A percentile compares a stretch with the other conserved stretches of the same genome.
phyloP scores from a whole-genome alignment of 1,284 basidiomycete genomes.

The Pseudozyma hubeiensis region DNA sequence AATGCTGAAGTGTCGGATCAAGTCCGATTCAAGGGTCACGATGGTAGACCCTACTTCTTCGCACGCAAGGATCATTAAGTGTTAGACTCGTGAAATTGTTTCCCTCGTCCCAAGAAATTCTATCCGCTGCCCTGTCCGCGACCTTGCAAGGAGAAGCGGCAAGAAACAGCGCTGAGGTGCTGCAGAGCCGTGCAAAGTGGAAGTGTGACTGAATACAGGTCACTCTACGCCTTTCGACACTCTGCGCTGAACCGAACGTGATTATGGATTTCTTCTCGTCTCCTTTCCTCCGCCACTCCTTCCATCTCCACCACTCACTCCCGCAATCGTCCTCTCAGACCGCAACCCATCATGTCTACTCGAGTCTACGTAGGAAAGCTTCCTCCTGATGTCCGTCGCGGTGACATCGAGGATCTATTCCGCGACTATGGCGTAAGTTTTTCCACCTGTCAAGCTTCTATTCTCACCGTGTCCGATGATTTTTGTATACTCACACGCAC shows the following conservation, averaged over 20 bases:
- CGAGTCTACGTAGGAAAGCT: slow-evolving; percentile 66
- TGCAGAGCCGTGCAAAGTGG: no score
- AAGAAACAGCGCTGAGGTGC: no score
- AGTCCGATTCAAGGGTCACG: slow-evolving; percentile 3
- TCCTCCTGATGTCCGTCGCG: slow-evolving; percentile 56
- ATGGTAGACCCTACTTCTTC: slow-evolving; percentile 2
- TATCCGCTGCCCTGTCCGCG: no score
- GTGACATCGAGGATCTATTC: slow-evolving; percentile 66
- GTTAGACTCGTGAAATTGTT: no score
- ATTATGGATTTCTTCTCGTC: slow-evolving; percentile 4
- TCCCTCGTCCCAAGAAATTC: no score
- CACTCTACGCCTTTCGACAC: no score
- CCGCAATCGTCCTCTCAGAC: background rate
- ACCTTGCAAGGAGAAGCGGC: no score
- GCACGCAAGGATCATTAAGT: no score
- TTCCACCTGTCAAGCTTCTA: no score
- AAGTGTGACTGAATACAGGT: no score
- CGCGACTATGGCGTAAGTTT: slow-evolving; percentile 63
- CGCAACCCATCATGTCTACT: slow-evolving; percentile 40
- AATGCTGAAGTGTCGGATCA: background rate
- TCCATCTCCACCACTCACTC: slow-evolving; percentile 2
- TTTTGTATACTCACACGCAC: background rate
- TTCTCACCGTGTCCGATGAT: background rate
- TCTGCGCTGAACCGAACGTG: no score
- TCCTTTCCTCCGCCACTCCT: slow-evolving; percentile 4